A percentile compares a stretch with the other conserved stretches of the same genome.
Evolutionary conservation across 2,329 filamentous ascomycete genomes (phyloP).

Genomic region (Thermomyces lanuginosus): DNA sequence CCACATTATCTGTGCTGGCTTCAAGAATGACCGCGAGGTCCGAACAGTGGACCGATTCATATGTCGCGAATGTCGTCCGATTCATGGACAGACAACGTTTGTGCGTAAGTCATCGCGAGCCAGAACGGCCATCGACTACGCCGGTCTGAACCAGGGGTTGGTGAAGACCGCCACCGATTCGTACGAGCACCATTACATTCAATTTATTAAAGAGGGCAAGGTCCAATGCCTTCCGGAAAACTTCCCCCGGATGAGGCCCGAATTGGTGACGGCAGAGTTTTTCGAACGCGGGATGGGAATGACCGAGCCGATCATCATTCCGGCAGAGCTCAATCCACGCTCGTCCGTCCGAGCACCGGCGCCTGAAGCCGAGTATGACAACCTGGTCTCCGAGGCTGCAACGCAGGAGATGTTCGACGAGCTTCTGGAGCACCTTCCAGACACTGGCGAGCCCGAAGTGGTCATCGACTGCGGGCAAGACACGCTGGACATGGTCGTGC

Average conservation of each 20-base stretch:
- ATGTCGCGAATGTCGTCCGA: conserved; percentile 42
- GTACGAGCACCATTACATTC: conserved; percentile 51
- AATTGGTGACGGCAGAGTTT: conserved; percentile 46
- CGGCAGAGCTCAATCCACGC: conserved; percentile 43
- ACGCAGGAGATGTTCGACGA: conserved; percentile 27
- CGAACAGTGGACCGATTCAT: conserved; percentile 53
- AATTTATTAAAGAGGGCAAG: conserved; percentile 48
- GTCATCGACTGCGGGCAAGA: conserved; percentile 47
- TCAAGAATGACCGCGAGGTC: conserved; percentile 47
- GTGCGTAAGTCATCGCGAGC: conserved; percentile 50
- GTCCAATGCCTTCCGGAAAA: conserved; percentile 44
- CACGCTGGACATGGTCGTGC: conserved; percentile 51
- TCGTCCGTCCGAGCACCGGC: conserved; percentile 21
- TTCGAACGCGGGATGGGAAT: conserved; percentile 48
- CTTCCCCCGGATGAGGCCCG: conserved; percentile 48
- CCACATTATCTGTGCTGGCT: conserved; percentile 50
- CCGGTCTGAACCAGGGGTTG: conserved; percentile 49
- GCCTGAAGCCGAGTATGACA: conserved; percentile 11
- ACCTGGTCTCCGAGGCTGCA: conserved; percentile 18
- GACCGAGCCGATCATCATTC: conserved; percentile 50
- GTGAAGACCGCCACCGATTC: conserved; percentile 49
- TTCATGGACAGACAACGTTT: conserved; percentile 47
- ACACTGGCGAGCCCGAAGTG: conserved; percentile 19
- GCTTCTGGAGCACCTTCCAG: conserved; percentile 17
- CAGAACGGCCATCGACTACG: conserved; percentile 51